phyloP scores from a whole-genome alignment of 164 flowering plant species.

The Annona squamosa region DNA sequence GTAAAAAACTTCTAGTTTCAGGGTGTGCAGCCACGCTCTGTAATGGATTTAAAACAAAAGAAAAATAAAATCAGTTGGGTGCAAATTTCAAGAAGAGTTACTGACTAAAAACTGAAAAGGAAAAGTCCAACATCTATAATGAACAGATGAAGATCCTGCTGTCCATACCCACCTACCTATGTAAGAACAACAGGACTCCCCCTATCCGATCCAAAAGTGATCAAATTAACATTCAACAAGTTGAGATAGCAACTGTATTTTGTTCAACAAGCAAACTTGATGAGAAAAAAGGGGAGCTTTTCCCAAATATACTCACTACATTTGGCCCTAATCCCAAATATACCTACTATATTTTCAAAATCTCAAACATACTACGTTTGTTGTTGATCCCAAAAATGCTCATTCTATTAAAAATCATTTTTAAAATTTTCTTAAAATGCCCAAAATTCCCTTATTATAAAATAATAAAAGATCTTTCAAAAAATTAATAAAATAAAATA shows the following conservation, averaged over 20 bases:
- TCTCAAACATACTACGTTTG: too few species aligned
- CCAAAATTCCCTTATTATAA: too few species aligned
- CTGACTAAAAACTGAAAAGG: neutral
- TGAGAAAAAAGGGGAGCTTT: neutral
- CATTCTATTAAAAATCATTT: too few species aligned
- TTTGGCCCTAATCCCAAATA: too few species aligned
- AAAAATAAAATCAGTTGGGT: conserved; percentile 2
- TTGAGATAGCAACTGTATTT: neutral
- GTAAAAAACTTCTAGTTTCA: conserved; percentile 60
- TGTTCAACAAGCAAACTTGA: neutral
- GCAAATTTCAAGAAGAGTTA: neutral
- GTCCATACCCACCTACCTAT: neutral
- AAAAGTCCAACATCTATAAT: neutral
- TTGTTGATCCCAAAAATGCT: too few species aligned
- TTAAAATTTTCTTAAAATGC: too few species aligned
- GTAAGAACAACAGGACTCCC: neutral
- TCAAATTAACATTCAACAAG: neutral
- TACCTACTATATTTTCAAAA: too few species aligned
- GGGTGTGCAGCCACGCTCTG: conserved; percentile 87
- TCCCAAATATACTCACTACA: too few species aligned
- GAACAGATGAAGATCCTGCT: neutral
- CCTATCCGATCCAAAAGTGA: too few species aligned
- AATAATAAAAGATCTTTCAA: too few species aligned
- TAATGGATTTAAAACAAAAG: conserved; percentile 7
- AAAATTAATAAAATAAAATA: too few species aligned